Evolutionary conservation across 2,329 filamentous ascomycete species (phyloP), one percentile per base, ranked within the genome.

Genomic region (Achaetomium macrosporum): DNA sequence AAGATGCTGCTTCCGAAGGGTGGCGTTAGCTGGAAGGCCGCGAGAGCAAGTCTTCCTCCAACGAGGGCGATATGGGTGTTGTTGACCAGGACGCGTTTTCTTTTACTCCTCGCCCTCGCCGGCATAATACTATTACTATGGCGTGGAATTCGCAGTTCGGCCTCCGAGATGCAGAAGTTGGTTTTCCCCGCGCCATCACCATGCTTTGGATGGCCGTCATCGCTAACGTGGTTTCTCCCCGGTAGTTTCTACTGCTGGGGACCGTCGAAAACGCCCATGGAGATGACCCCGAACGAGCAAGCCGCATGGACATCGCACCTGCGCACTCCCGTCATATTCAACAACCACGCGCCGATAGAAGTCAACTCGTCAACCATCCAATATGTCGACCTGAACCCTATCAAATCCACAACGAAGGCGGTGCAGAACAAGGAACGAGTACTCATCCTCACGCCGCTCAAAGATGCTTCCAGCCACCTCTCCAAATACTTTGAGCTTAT

Each of bases 191-290:
- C 25, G 30, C 41, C 31, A 10, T 19, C 37, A 41, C 39, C 45
- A 35, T 35, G 44, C n/a, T 8, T 36, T 40, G 25, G 15, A 45
- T 46, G 43, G 35, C 20, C 47, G 36, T 51, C 40, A 35, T 56
- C 51, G 57, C 52, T 57, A 58, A 59, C 55, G 41, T 37, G 54
- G 35, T 13, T 20, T 42, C 40, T 33, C 47, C 53, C 53, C 35
- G 37, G 54, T 66, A 97, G 92, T 73, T 96, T 95, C 73, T 95
- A 96, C 73, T 99, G 93, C 76, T 97, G 90, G 81, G 93, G 93
- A 12, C 92, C 93, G 13, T 83, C 87, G 20, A 96, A 95, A 75
- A 83, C 93, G n/a, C 93, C 93, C 49, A 95, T 95, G 84, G 84
- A 93, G 59, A 96, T 99, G 90, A 83, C 87, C 40, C 75, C 86